phyloP scores from a whole-genome alignment of 208 protist species.

The Leishmania gerbilli region DNA sequence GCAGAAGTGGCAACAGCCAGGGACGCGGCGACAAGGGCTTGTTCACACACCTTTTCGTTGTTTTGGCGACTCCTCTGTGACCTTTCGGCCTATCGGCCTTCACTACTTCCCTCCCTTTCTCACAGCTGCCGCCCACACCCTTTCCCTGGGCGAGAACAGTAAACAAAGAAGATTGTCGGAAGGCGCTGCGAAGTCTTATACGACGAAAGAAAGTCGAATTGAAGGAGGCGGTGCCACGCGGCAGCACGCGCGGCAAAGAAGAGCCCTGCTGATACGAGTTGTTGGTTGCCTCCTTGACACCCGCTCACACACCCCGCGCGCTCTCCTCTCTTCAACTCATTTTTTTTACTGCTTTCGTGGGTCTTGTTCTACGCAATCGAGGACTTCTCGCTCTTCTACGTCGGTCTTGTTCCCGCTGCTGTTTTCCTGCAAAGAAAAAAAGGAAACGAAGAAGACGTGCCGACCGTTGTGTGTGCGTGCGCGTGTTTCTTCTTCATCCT shows the following conservation, averaged over 20 bases:
- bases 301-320: too few species aligned
- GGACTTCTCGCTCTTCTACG: too few species aligned
- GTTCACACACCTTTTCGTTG: neutral
- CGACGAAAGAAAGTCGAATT: neutral
- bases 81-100: neutral
- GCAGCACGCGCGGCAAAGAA: neutral
- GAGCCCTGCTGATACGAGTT: neutral
- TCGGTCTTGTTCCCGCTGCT: too few species aligned
- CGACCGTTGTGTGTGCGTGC: neutral
- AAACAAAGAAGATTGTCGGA: too few species aligned
- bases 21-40: neutral
- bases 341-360: neutral
- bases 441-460: too few species aligned
- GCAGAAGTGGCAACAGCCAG: too few species aligned
- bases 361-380: too few species aligned
- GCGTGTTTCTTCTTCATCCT: neutral
- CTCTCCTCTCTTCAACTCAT: neutral
- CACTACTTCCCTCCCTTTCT: neutral
- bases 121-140: neutral
- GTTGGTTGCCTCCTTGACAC: neutral
- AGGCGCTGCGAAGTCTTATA: neutral
- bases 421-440: too few species aligned
- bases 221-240: neutral
- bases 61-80: neutral
- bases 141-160: neutral